Base-by-base conservation (phyloP, 1,139 yeast genomes). In the Pneumocystis murina region DNA sequence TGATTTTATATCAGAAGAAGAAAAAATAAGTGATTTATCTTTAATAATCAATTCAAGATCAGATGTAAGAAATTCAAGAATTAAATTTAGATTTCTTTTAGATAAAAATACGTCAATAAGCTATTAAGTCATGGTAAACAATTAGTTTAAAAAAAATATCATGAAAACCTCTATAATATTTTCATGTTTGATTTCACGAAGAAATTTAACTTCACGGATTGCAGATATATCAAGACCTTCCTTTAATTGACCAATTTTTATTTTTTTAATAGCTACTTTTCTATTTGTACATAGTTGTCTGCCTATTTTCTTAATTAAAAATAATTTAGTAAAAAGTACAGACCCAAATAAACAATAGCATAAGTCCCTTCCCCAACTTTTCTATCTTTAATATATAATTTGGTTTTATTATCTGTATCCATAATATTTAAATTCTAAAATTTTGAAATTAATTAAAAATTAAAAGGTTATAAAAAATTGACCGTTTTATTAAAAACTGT, bases 331-430 rank as follows among this genome's bases (percentile, higher is more conserved):
- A 41, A 48, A 43, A 48, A 48, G 5, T 24, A 20, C 6, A 35
- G 81, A 0, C 96, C 97, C 20, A 92, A 79, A 71, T 87, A 92
- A 1, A 94, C 99, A 65, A 91, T 95, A 60, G 98, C 99, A 78
- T 92, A 94, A 0, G 99, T 94, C 75, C 99, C 99, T 76, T 94
- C 99, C 72, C 98, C 98, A 36, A 92, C 97, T 73, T 91, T 91
- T 69, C 82, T 83, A 66, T 88, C 95, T 74, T 64, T 64, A 30
- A 59, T 43, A 59, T 65, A 65, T 14, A 59, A 61, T 35, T 61
- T 61, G 36, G 41, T 39, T 28, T 59, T 58, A 59, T 61, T 54
- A 33, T 61, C 62, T n/a, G 54, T 36, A 43, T 61, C 60, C 55
- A 48, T 48, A 48, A 24, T 48, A 48, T 48, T 20, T 24, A 48